phyloP scores from a whole-genome alignment of 83 land plant species.

The Isoetes engelmannii region DNA sequence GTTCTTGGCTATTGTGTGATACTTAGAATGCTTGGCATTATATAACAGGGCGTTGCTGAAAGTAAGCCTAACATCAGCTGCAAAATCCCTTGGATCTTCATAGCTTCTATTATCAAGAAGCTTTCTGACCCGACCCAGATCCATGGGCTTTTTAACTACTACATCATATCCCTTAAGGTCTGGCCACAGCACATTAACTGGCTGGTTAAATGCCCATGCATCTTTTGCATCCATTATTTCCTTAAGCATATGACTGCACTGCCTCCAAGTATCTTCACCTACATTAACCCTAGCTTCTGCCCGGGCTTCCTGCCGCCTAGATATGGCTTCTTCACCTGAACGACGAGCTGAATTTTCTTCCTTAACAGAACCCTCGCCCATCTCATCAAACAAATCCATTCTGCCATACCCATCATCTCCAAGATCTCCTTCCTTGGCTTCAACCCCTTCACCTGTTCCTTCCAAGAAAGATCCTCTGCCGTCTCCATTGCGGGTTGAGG shows the following conservation, averaged over 20 bases:
- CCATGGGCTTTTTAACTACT: slow-evolving; percentile 3
- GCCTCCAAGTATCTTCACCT: background rate
- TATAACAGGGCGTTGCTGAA: background rate
- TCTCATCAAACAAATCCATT: background rate
- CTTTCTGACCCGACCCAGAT: background rate
- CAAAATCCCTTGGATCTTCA: background rate
- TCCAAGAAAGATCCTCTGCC: too few species aligned
- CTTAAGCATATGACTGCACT: background rate
- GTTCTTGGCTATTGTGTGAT: slow-evolving; percentile 1
- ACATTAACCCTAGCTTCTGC: background rate
- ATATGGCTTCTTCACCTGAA: slow-evolving; percentile 5
- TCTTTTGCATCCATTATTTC: background rate
- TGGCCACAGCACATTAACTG: slow-evolving; percentile 1
- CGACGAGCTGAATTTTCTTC: background rate
- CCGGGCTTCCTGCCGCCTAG: background rate
- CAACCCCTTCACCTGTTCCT: too few species aligned
- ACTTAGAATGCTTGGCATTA: slow-evolving; percentile 1
- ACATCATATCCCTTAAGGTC: background rate
- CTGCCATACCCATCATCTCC: background rate
- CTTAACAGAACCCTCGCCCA: background rate
- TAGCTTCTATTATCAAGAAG: background rate
- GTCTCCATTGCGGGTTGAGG: too few species aligned
- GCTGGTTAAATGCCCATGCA: slow-evolving; percentile 5
- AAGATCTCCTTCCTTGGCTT: background rate
- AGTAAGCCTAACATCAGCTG: slow-evolving; percentile 3